Evolutionary conservation across 2,329 filamentous ascomycete species (phyloP).

Genomic region (Helotiales sp.): DNA sequence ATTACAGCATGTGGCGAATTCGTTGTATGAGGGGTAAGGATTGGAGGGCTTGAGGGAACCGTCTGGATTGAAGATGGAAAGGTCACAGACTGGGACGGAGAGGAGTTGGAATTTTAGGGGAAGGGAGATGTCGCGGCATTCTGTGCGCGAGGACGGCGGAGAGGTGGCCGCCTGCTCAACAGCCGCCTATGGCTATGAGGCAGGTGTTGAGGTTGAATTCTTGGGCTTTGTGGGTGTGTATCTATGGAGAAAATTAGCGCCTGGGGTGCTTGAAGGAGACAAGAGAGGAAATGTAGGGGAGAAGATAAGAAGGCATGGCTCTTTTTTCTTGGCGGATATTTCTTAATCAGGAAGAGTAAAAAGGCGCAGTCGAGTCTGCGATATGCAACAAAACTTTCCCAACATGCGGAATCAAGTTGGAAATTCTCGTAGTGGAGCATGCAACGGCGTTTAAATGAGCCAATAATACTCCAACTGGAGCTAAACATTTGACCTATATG

Average conservation of each 20-base stretch:
- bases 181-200: slow-evolving; percentile 22
- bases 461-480: too few relatives aligned
- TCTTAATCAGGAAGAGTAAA: too few relatives aligned
- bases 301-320: background rate
- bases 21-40: slow-evolving; percentile 21
- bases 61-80: slow-evolving; percentile 15
- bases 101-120: slow-evolving; percentile 24
- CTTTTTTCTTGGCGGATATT: too few relatives aligned
- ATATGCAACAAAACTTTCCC: too few relatives aligned
- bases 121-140: slow-evolving; percentile 19
- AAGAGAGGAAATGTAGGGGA: background rate
- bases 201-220: slow-evolving; percentile 21
- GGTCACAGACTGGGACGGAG: slow-evolving; percentile 18
- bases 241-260: slow-evolving; percentile 3
- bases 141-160: slow-evolving; percentile 20
- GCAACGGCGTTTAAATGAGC: too few relatives aligned
- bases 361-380: too few relatives aligned
- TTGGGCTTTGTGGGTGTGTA: slow-evolving; percentile 18
- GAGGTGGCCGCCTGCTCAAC: slow-evolving; percentile 23
- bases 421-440: too few relatives aligned
- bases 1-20: slow-evolving; percentile 17
- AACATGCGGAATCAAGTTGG: too few relatives aligned
- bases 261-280: too few relatives aligned
- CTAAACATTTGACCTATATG: too few relatives aligned
- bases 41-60: background rate